These are phyloP conservation scores for Plasmodium ovale DNA, from an alignment of 169 alveolate genomes.

Conservation along the genomic window DNA sequence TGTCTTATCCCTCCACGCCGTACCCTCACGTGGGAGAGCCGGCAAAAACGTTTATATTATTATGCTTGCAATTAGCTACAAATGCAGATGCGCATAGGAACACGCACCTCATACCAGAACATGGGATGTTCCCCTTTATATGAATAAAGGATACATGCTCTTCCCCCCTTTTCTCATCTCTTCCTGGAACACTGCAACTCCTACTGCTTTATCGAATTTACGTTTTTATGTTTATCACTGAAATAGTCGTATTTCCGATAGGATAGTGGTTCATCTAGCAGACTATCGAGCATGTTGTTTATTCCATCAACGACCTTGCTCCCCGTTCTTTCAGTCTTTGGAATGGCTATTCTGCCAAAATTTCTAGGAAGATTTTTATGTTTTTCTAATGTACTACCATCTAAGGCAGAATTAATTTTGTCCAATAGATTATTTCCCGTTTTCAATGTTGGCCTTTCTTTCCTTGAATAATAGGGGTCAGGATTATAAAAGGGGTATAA, in stretches of 20 bases:
- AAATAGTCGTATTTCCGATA: slow-evolving; percentile 49
- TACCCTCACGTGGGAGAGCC: no score
- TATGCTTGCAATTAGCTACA: no score
- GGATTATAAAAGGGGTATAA: slow-evolving; percentile 74
- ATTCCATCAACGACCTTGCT: slow-evolving; percentile 50
- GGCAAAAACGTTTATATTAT: no score
- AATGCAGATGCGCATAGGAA: no score
- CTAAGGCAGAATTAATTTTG: slow-evolving; percentile 62
- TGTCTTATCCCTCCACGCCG: no score
- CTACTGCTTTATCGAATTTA: no score
- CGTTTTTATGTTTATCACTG: slow-evolving; percentile 11
- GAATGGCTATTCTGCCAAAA: slow-evolving; percentile 43
- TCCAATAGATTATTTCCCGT: slow-evolving; percentile 65
- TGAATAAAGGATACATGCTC: no score
- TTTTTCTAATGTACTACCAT: slow-evolving; percentile 63
- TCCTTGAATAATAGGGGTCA: slow-evolving; percentile 68
- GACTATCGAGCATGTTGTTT: slow-evolving; percentile 48
- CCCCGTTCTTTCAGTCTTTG: slow-evolving; percentile 68
- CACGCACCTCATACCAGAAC: no score
- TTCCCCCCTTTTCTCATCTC: not conserved
- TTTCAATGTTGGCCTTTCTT: slow-evolving; percentile 70
- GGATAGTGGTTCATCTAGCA: slow-evolving; percentile 62
- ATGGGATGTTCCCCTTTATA: no score
- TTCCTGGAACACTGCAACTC: not conserved
- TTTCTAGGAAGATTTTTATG: slow-evolving; percentile 44